Percentiles rank a stretch among this genome's conserved stretches.
Conservation (phyloP, 495 filamentous ascomycete genomes). For the Aspergillus funiculosus region DNA sequence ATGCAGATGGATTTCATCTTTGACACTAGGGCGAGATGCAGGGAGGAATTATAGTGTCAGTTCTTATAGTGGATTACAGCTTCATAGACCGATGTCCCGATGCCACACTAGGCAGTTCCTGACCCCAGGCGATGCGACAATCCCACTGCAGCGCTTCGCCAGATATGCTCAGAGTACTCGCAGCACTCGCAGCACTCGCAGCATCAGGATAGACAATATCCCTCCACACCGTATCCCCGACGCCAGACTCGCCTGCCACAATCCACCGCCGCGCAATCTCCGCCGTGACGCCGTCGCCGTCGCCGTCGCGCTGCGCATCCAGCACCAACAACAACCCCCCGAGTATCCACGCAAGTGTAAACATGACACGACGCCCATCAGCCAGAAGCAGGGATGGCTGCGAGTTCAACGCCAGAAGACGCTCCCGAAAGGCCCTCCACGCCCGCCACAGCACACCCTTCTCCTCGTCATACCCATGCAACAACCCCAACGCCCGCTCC, state of each 20-base stretch:
- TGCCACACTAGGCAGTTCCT: slow-evolving; percentile 25
- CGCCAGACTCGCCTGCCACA: slow-evolving; percentile 23
- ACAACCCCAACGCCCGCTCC: slow-evolving; percentile 11
- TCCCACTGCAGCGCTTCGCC: slow-evolving; percentile 29
- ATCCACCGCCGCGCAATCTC: slow-evolving; percentile 36
- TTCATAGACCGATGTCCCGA: slow-evolving; percentile 26
- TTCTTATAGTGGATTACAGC: slow-evolving; percentile 3
- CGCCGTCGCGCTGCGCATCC: slow-evolving; percentile 29
- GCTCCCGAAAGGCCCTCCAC: slow-evolving; percentile 11
- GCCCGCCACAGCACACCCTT: neutral
- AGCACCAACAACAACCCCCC: slow-evolving; percentile 25
- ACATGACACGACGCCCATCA: slow-evolving; percentile 34
- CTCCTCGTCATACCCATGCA: neutral
- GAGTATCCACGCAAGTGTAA: slow-evolving; percentile 33
- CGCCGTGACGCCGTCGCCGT: slow-evolving; percentile 23
- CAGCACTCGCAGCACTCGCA: neutral
- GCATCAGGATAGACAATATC: slow-evolving; percentile 22
- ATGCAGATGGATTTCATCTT: too few species aligned
- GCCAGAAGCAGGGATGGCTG: slow-evolving; percentile 17
- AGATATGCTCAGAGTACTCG: neutral
- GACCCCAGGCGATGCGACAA: slow-evolving; percentile 30
- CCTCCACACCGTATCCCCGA: slow-evolving; percentile 28
- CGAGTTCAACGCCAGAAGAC: slow-evolving; percentile 9
- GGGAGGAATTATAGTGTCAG: neutral
- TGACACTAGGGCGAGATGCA: too few species aligned